These are phyloP conservation scores for Cystobasidium onofrii DNA, from an alignment of 768 basidiomycete genomes.

Conservation along the genomic window DNA sequence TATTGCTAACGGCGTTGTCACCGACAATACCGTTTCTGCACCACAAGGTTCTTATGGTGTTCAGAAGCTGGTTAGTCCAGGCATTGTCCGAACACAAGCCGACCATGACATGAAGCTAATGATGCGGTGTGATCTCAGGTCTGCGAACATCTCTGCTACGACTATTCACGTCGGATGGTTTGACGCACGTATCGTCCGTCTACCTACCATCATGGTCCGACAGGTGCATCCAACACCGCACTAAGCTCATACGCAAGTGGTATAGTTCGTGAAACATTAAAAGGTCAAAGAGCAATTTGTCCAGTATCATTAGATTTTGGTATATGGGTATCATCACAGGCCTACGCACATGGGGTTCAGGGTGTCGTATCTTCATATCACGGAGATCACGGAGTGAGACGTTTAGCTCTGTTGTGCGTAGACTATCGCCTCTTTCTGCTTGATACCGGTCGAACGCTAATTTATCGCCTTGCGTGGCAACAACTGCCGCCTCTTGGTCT, in stretches of 20 bases:
- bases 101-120: no score
- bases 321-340: constrained; percentile 53
- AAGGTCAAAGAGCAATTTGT: constrained; percentile 52
- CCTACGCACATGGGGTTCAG: no score
- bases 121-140: no score
- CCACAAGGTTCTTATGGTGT: constrained; percentile 21
- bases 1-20: constrained; percentile 25
- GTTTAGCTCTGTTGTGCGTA: no score
- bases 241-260: constrained; percentile 57
- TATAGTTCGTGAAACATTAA: constrained; percentile 57
- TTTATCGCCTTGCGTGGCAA: no score
- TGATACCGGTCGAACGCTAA: no score
- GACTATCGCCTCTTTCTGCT: no score
- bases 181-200: constrained; percentile 56
- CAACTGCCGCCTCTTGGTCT: no score
- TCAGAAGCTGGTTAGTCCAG: constrained; percentile 17
- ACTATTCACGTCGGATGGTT: constrained; percentile 56
- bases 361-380: no score
- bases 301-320: constrained; percentile 54
- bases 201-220: constrained; percentile 57
- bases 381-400: no score
- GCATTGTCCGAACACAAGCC: no score
- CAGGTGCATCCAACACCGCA: constrained; percentile 54
- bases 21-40: constrained; percentile 20
- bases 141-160: constrained; percentile 56